phyloP scores from a whole-genome alignment of 139 green algal species.

The Coelastrella sp. region DNA sequence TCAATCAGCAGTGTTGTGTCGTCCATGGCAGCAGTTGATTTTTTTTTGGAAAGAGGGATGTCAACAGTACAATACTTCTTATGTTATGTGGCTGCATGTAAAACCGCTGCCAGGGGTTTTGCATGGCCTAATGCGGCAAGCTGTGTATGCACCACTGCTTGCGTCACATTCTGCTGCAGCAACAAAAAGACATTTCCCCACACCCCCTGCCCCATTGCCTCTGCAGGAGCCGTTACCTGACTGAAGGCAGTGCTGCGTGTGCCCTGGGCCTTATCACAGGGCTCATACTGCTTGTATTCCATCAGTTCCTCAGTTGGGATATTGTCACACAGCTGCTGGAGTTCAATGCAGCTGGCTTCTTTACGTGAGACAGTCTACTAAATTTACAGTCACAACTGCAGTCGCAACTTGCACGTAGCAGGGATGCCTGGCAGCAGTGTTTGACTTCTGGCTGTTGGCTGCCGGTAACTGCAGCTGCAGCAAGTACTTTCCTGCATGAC shows the following conservation, averaged over 20 bases:
- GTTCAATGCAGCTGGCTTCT: slow-evolving; percentile 58
- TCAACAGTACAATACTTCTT: not conserved
- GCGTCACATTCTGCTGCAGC: not conserved
- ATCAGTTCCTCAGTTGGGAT: slow-evolving; percentile 5
- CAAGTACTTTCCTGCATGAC: too few species aligned
- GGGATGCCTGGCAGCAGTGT: not conserved
- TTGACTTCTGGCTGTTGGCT: not conserved
- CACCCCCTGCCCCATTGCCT: not conserved
- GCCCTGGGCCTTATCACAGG: slow-evolving; percentile 54
- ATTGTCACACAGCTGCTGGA: slow-evolving; percentile 51
- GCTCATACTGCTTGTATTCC: slow-evolving; percentile 51
- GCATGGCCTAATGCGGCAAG: too few species aligned
- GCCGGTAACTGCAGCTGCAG: too few species aligned
- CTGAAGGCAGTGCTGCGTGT: slow-evolving; percentile 52
- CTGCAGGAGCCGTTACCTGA: slow-evolving; percentile 55
- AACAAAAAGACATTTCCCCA: not conserved
- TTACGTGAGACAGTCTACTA: slow-evolving; percentile 44
- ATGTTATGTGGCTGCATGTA: not conserved
- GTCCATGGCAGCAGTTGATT: not conserved
- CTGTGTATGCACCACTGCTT: not conserved
- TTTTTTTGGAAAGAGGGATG: too few species aligned
- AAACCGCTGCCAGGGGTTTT: too few species aligned
- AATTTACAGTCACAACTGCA: not conserved
- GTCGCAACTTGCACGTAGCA: not conserved
- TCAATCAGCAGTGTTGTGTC: not conserved